Percentiles rank a stretch among this genome's conserved stretches.
phyloP scores from a whole-genome alignment of 257 asterid genomes.

The Parsonsia alboflavescens region DNA sequence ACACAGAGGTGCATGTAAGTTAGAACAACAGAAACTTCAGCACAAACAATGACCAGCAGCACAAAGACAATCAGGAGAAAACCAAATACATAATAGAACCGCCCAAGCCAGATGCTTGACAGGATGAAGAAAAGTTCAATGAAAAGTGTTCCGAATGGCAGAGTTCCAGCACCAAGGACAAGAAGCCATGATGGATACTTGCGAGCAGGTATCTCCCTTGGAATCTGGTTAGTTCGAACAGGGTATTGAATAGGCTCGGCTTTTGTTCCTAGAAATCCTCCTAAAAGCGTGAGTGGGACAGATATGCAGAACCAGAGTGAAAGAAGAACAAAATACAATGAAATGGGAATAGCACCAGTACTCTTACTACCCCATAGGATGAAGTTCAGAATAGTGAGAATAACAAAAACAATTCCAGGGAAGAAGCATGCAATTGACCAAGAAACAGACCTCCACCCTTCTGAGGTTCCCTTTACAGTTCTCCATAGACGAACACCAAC shows the following conservation, averaged over 20 bases:
- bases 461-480: conserved; percentile 56
- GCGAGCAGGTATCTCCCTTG: conserved; percentile 77
- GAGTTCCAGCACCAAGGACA: conserved; percentile 88
- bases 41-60: conserved; percentile 65
- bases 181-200: conserved; percentile 82
- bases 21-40: conserved; percentile 75
- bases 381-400: conserved; percentile 64
- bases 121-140: conserved; percentile 87
- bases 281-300: conserved; percentile 78
- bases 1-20: conserved; percentile 89
- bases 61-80: conserved; percentile 61
- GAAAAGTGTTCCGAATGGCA: conserved; percentile 85
- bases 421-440: conserved; percentile 80
- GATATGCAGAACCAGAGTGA: conserved; percentile 85
- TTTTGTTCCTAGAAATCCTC: conserved; percentile 64
- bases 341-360: conserved; percentile 77
- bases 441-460: conserved; percentile 73
- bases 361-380: conserved; percentile 87
- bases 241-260: conserved; percentile 67
- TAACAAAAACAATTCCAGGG: conserved; percentile 71
- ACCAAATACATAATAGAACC: conserved; percentile 78
- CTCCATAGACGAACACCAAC: conserved; percentile 64
- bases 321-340: conserved; percentile 57
- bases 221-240: conserved; percentile 75
- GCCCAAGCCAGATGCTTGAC: conserved; percentile 82